Evolutionary conservation across 495 filamentous ascomycete species (phyloP).

Genomic region (Bathelium albidoporum): DNA sequence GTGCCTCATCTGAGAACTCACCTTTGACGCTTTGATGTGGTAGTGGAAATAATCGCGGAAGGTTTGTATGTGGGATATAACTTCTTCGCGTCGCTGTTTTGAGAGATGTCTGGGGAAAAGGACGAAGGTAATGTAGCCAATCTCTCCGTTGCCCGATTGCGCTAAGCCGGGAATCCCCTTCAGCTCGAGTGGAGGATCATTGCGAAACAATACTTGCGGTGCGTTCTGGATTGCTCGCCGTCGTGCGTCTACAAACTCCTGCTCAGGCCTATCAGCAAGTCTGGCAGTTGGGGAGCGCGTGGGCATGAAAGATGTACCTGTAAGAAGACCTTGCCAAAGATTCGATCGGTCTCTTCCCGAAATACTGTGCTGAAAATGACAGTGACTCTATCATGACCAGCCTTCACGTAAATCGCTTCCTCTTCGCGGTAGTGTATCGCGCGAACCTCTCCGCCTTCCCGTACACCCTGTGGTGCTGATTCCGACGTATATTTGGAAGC

Average conservation of each 20-base stretch:
- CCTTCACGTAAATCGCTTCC: conserved; percentile 99
- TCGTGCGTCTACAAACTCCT: conserved; percentile 95
- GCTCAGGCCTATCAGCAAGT: conserved; percentile 5
- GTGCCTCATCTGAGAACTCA: not conserved
- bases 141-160: conserved; percentile 59
- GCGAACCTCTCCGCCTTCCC: conserved; percentile 87
- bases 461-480: conserved; percentile 76
- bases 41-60: conserved; percentile 99
- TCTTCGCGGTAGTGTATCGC: conserved; percentile 96
- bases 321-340: conserved; percentile 93
- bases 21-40: conserved; percentile 97
- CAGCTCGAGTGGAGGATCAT: conserved; percentile 87
- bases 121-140: conserved; percentile 97
- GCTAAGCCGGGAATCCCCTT: conserved; percentile 74
- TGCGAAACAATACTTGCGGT: conserved; percentile 93
- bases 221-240: conserved; percentile 94
- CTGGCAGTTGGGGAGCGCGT: conserved; percentile 28
- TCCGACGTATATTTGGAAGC: conserved; percentile 85
- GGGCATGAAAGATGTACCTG: conserved; percentile 78
- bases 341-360: conserved; percentile 90
- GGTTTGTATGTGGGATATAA: conserved; percentile 97
- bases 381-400: conserved; percentile 89
- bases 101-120: conserved; percentile 93
- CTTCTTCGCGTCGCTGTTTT: conserved; percentile 76
- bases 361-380: conserved; percentile 99